phyloP scores from a whole-genome alignment of 306 rosid species.

The Lupinus albus region DNA sequence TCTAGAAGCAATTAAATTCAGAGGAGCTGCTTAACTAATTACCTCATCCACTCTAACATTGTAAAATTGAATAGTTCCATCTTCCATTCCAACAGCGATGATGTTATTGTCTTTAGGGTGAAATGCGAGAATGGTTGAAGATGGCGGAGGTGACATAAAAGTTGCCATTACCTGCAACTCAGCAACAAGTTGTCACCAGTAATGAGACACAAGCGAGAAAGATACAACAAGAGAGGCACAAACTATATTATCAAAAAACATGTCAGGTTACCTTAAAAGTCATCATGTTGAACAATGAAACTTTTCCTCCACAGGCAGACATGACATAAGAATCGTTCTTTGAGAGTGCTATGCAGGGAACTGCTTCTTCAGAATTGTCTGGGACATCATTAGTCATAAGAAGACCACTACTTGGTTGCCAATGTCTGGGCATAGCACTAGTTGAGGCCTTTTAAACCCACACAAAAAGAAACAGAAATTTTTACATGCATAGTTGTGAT shows the following conservation, averaged over 20 bases:
- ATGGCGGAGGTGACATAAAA: slow-evolving; percentile 68
- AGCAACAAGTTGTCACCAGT: slow-evolving; percentile 21
- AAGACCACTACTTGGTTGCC: slow-evolving; percentile 27
- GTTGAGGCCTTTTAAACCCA: slow-evolving; percentile 59
- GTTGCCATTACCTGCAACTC: slow-evolving; percentile 60
- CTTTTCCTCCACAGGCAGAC: slow-evolving; percentile 69
- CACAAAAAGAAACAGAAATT: neutral
- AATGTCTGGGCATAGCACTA: slow-evolving; percentile 34
- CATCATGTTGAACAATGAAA: slow-evolving; percentile 54
- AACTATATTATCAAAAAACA: neutral
- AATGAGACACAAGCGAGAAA: slow-evolving; percentile 34
- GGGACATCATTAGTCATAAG: slow-evolving; percentile 27
- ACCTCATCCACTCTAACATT: slow-evolving; percentile 65
- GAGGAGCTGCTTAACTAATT: slow-evolving; percentile 31
- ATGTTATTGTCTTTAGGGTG: slow-evolving; percentile 78
- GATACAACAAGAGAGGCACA: neutral
- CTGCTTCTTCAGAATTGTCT: slow-evolving; percentile 36
- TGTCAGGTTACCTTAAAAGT: slow-evolving; percentile 31
- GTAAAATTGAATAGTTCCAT: slow-evolving; percentile 68
- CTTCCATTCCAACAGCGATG: slow-evolving; percentile 73
- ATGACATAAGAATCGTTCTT: slow-evolving; percentile 62
- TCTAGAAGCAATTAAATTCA: slow-evolving; percentile 17
- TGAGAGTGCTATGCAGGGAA: slow-evolving; percentile 67
- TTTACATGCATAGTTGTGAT: neutral
- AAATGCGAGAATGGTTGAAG: slow-evolving; percentile 63